Base-by-base conservation (phyloP, 139 green algal genomes). In the Limnomonas spitsbergensis region DNA sequence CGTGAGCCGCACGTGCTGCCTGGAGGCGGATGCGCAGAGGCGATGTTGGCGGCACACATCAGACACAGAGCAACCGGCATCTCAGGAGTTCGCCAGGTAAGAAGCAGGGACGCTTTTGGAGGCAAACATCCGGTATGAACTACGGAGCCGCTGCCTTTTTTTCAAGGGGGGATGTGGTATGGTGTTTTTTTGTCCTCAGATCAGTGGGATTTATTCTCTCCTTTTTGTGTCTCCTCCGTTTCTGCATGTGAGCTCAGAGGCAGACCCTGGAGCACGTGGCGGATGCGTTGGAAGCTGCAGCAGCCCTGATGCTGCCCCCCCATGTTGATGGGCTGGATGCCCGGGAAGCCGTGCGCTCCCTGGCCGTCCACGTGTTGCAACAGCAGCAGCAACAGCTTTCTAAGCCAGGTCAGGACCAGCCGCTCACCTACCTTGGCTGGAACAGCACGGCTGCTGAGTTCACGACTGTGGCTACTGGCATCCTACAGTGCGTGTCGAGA, bases 301-400 rank as follows among this genome's bases (percentile, higher is more conserved):
- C 42, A 27, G 42, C 42, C 7, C 42, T 54, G 42, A 6, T 54
- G 42, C 7, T 54, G 42, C 42, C 42, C 42, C 42, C 6, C 42
- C 6, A 54, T 9, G 9, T 6, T 9, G 7, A 54, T 54, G 42
- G 7, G n/a, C n/a, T n/a, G 9, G 42, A 54, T 6, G 42, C 42
- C 7, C 42, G 6, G 42, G 42, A 54, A 9, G 42, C 42, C 7
- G 42, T 54, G 9, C 42, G 24, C 14, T 34, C 56, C 56, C 29
- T 70, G 56, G 56, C 56, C 4, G n/a, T 37, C 14, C 27, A 70
- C 27, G n/a, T 70, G 56, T 20, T 70, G 56, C 56, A 70, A 36
- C 27, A 70, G 14, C n/a, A 24, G 56, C 56, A 36, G 24, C 56
- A 70, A 32, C 42, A 6, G 7, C 6, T 9, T 9, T 9, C 6